Evolutionary conservation across 345 rosid species (phyloP), one percentile per base, ranked within the genome.

Genomic region (Citrus maxima): DNA sequence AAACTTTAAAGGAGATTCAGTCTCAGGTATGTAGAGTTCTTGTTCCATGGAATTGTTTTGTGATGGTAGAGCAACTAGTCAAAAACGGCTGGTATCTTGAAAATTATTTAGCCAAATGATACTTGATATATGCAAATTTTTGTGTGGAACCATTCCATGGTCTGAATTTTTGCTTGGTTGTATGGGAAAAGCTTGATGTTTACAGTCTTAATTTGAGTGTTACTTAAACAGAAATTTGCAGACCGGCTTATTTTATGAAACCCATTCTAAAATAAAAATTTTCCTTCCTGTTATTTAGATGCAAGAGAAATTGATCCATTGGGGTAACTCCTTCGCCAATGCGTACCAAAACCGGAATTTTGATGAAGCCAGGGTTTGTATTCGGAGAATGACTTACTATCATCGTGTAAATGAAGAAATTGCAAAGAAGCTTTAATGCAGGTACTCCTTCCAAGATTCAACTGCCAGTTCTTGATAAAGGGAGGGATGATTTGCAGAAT

Each of bases 381-480:
- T 92, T 80, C 89, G 86, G 79, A 92, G 96, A 82, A 93, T 92
- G 99, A 92, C 92, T 74, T 95, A 95, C 81, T 95, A 95, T 71
- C 86, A 84, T 60, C 91, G 97, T 46, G 92, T 88, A 32, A 86
- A 79, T 51, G 98, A 93, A 88, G 97, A 95, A 87, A 93, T 93
- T 60, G 74, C 81, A 74, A 93, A 88, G 89, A 93, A 87, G 89
- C 93, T 92, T 54, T 92, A 81, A 90, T 78, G 78, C 62, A 75
- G 84, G 83, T 85, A 74, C 40, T 51, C 55, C 10, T 7, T 35
- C 37, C 37, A 27, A 42, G 13, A 59, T 37, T 19, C 3, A 6
- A 35, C 27, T 24, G 18, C 1, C 14, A 67, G 10, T 7, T 10
- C 25, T 77, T 19, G 27, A 30, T 35, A 16, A 13, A 55, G 37